phyloP scores from a whole-genome alignment of 768 basidiomycete genomes.

The Rhizopogon sp. region DNA sequence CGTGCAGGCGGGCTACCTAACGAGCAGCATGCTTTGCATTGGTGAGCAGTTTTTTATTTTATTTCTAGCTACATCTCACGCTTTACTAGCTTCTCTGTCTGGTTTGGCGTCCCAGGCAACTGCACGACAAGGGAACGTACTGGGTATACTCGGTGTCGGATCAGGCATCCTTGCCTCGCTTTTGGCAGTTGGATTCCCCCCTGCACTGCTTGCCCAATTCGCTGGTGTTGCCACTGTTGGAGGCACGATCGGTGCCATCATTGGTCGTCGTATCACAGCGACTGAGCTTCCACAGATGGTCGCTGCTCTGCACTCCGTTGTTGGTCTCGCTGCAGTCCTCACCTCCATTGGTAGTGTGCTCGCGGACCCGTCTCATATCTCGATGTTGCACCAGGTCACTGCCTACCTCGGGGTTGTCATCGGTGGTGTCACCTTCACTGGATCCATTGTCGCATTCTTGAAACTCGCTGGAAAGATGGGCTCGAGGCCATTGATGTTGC shows the following conservation, averaged over 20 bases:
- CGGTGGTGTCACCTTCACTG: constrained; percentile 87
- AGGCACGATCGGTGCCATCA: constrained; percentile 59
- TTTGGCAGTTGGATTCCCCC: constrained; percentile 77
- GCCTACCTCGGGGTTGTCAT: constrained; percentile 86
- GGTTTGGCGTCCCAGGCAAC: constrained; percentile 76
- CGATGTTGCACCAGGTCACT: constrained; percentile 72
- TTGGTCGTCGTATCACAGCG: constrained; percentile 80
- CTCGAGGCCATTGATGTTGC: constrained; percentile 65
- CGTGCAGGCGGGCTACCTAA: constrained; percentile 83
- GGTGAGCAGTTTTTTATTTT: constrained; percentile 32
- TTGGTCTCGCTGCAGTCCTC: constrained; percentile 84
- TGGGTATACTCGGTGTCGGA: constrained; percentile 83
- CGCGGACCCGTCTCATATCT: constrained; percentile 60
- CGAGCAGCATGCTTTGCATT: constrained; percentile 84
- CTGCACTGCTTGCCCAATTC: constrained; percentile 73
- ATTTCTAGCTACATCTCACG: neutral
- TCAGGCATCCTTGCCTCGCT: constrained; percentile 80
- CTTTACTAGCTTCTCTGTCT: constrained; percentile 61
- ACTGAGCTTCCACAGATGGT: constrained; percentile 87
- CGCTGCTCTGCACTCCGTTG: constrained; percentile 80
- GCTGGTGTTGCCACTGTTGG: constrained; percentile 74
- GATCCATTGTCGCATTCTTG: constrained; percentile 84
- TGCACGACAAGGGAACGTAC: constrained; percentile 81
- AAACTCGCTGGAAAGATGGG: constrained; percentile 83
- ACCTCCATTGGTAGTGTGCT: constrained; percentile 83